Percentiles rank a stretch among this genome's conserved stretches.
phyloP scores from a whole-genome alignment of 768 basidiomycete genomes.

The Guyanaporus albipodus region DNA sequence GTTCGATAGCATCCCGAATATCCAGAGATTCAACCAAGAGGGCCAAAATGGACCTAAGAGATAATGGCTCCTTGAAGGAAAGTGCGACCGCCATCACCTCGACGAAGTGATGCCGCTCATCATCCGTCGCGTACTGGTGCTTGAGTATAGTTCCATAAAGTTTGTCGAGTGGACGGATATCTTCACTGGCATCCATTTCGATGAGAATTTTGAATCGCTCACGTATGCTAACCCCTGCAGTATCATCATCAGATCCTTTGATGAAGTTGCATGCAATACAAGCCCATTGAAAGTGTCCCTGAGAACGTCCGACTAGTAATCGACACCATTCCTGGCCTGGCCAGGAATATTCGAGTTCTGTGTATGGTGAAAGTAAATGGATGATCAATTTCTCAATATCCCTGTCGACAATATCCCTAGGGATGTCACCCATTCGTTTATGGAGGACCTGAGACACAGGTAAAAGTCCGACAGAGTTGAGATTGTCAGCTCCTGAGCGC shows the following conservation, averaged over 20 bases:
- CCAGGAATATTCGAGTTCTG: conserved; percentile 16
- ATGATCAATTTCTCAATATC: conserved; percentile 15
- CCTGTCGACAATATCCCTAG: conserved; percentile 9
- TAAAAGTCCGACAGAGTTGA: conserved; percentile 7
- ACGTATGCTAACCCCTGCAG: conserved; percentile 8
- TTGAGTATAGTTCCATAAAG: conserved; percentile 18
- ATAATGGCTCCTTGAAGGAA: conserved; percentile 17
- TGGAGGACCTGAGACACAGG: conserved; percentile 8
- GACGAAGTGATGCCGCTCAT: conserved; percentile 11
- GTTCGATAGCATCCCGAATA: conserved; percentile 15
- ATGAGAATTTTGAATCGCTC: conserved; percentile 16
- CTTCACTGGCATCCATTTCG: background rate
- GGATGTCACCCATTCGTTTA: conserved; percentile 12
- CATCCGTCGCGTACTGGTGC: conserved; percentile 11
- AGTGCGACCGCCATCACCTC: conserved; percentile 22
- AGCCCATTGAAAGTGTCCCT: conserved; percentile 35
- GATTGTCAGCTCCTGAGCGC: conserved; percentile 26
- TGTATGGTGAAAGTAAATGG: conserved; percentile 8
- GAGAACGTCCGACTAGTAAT: conserved; percentile 21
- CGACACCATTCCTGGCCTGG: conserved; percentile 21
- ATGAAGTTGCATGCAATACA: conserved; percentile 28
- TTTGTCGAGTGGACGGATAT: conserved; percentile 16
- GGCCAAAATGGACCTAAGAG: conserved; percentile 9
- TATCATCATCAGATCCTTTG: conserved; percentile 13
- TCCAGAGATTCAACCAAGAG: conserved; percentile 10